Evolutionary conservation across 2,329 filamentous ascomycete genomes (phyloP), one percentile per base, ranked within the genome.

Genomic region (Epichloe sibirici): DNA sequence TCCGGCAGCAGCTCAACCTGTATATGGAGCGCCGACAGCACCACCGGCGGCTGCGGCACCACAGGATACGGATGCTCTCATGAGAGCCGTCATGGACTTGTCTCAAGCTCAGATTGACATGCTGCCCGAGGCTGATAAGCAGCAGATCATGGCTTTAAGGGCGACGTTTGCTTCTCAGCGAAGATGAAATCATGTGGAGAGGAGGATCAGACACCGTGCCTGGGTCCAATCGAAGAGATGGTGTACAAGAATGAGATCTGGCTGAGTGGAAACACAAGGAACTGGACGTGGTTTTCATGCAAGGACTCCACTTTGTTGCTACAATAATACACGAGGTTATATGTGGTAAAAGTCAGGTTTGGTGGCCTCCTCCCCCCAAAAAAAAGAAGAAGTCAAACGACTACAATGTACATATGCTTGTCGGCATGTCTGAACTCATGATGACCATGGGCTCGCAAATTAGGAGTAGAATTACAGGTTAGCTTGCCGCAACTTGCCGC

Each of bases 41-140:
- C 55, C 58, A 5, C 55, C 58, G 3, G 56, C 65, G 15, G 73
- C 72, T 1, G 60, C 65, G 0, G 61, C 66, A 8, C 63, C 65
- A 2, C 74, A 77, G 43, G 81, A 86, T 54, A 80, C 86, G 43
- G 83, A 88, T 47, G 81, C 83, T 44, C 76, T 95, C 51, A 83
- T 95, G 66, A 80, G 86, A 57, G 86, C 90, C 61, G 86, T 96
- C 47, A 75, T 96, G 72, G 80, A 78, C 51, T 82, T 96, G 72
- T 81, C 89, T 2, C 85, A 88, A 62, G 78, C 87, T 54, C 81
- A 88, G 53, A 90, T 97, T 59, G 85, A 91, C 64, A 79, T 82
- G 62, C 72, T 96, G 48, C 82, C 86, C 5, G 85, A 88, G 39
- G 78, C 80, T 21, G 85, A 93, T 62, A 77, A 86, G 51, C 79